Percentiles rank a stretch among this genome's conserved stretches.
Evolutionary conservation across 192 early-diverging fungal species (phyloP).

Genomic region (Coemansia sp.): DNA sequence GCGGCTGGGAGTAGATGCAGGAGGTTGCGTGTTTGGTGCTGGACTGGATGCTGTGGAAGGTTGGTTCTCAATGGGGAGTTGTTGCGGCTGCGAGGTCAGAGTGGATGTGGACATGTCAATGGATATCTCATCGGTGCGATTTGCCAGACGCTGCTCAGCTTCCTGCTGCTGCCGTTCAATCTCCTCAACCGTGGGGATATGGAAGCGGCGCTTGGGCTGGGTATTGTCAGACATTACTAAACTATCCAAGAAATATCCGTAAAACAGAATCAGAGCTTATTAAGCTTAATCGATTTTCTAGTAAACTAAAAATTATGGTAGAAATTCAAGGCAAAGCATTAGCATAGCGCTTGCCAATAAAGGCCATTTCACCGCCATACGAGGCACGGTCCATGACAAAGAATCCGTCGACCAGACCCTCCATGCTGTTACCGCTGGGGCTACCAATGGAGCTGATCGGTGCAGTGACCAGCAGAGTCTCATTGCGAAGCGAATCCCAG

Average conservation of each 20-base stretch:
- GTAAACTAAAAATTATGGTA: background rate
- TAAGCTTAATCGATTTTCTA: background rate
- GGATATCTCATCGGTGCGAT: constrained; percentile 1
- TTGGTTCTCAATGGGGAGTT: background rate
- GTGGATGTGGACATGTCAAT: constrained; percentile 35
- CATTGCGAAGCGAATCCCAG: constrained; percentile 40
- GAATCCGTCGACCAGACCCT: constrained; percentile 37
- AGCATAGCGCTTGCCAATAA: constrained; percentile 39
- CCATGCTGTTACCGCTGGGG: constrained; percentile 33
- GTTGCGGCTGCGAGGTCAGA: constrained; percentile 4
- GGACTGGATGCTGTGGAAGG: background rate
- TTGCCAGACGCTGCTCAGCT: constrained; percentile 20
- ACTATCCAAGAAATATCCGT: background rate
- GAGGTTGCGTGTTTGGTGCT: too few relatives aligned
- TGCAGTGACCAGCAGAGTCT: constrained; percentile 32
- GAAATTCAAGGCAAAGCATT: constrained; percentile 33
- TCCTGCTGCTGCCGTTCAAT: constrained; percentile 26
- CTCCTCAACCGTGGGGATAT: constrained; percentile 41
- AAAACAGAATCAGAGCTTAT: background rate
- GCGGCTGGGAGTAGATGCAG: background rate
- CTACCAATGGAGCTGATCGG: constrained; percentile 41
- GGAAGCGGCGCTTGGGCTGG: constrained; percentile 24
- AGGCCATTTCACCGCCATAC: constrained; percentile 41
- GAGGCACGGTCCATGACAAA: constrained; percentile 34
- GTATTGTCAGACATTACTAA: background rate